Percentiles rank a stretch among this genome's conserved stretches.
phyloP scores from a whole-genome alignment of 306 rosid genomes.

The Cicer yamashitae region DNA sequence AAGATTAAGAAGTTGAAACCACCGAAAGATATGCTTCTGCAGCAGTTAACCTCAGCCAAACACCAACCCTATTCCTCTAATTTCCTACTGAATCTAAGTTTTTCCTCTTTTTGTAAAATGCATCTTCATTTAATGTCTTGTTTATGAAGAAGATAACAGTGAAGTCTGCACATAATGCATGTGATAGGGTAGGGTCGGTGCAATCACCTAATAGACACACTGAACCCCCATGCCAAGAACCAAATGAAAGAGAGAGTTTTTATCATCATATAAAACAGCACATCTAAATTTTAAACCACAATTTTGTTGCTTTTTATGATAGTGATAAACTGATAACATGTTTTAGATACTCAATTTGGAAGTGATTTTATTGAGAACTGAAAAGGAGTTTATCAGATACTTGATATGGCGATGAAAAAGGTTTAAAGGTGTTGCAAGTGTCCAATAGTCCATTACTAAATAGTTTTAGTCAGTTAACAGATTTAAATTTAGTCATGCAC shows the following conservation, averaged over 20 bases:
- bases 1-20: background rate
- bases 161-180: background rate
- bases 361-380: background rate
- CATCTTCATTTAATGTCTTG: background rate
- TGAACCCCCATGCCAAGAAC: background rate
- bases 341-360: background rate
- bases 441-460: background rate
- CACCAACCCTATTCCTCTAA: no score
- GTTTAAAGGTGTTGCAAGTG: background rate
- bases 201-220: conserved; percentile 15
- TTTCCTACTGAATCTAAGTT: no score
- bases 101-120: background rate
- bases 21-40: no score
- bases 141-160: conserved; percentile 3
- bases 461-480: conserved; percentile 11
- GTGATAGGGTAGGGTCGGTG: background rate
- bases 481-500: background rate
- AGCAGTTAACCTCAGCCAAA: no score
- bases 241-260: background rate
- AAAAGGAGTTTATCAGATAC: background rate
- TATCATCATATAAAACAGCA: background rate
- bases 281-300: conserved; percentile 2
- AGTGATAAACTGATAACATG: conserved; percentile 2
- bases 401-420: background rate
- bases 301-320: background rate